phyloP scores from a whole-genome alignment of 495 filamentous ascomycete genomes.

The Neurospora cerealis region DNA sequence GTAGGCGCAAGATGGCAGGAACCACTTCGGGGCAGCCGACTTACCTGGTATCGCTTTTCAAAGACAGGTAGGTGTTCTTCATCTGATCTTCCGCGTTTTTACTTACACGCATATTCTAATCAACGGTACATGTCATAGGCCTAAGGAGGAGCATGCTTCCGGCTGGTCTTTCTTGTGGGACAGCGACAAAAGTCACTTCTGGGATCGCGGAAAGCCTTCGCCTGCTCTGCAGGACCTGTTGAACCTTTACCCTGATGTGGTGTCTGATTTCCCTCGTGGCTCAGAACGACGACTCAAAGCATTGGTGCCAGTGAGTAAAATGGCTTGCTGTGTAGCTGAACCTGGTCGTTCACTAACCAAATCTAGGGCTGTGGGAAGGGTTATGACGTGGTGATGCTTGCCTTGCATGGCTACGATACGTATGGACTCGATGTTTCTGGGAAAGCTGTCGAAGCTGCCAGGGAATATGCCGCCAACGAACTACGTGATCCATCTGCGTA shows the following conservation, averaged over 20 bases:
- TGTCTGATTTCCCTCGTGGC: neutral
- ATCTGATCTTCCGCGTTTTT: neutral
- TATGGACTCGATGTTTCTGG: slow-evolving; percentile 60
- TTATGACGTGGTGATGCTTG: slow-evolving; percentile 61
- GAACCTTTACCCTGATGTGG: slow-evolving; percentile 11
- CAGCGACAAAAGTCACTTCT: slow-evolving; percentile 22
- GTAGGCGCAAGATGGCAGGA: neutral
- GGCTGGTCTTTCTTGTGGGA: slow-evolving; percentile 36
- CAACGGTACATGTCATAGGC: neutral
- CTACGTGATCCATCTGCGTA: slow-evolving; percentile 25
- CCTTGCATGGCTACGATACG: slow-evolving; percentile 57
- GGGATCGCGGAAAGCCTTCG: slow-evolving; percentile 35
- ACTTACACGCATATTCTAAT: neutral
- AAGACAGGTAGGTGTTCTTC: neutral
- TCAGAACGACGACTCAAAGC: neutral
- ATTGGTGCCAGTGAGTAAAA: neutral
- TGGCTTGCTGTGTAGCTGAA: neutral
- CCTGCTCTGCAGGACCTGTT: slow-evolving; percentile 34
- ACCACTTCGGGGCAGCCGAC: neutral
- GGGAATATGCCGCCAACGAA: slow-evolving; percentile 17
- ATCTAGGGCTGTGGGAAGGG: slow-evolving; percentile 57
- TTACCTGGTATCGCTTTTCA: neutral
- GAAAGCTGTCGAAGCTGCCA: slow-evolving; percentile 45
- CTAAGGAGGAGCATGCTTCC: neutral
- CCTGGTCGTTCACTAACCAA: neutral